Evolutionary conservation across 1,284 basidiomycete genomes (phyloP).

Genomic region (Leccinum pachyderme): DNA sequence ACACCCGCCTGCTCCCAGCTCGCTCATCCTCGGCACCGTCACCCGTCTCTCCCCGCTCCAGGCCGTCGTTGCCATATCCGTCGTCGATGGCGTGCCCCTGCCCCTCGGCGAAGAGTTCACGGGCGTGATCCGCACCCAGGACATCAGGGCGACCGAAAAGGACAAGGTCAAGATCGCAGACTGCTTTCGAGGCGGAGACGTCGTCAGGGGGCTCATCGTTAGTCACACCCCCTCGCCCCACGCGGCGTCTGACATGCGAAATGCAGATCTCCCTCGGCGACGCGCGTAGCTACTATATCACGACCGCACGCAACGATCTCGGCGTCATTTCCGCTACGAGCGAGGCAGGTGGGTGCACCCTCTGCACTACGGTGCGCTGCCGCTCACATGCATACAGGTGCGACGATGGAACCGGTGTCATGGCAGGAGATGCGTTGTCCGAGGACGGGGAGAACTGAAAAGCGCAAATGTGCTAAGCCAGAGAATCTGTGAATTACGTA

Average conservation of each 20-base stretch:
- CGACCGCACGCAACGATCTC: conserved; percentile 91
- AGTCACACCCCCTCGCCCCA: conserved; percentile 33
- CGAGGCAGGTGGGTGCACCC: conserved; percentile 47
- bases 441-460: conserved; percentile 77
- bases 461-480: conserved; percentile 89
- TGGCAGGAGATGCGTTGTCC: conserved; percentile 94
- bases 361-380: not conserved
- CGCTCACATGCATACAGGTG: conserved; percentile 44
- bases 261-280: conserved; percentile 88
- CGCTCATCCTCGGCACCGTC: conserved; percentile 76
- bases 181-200: conserved; percentile 95
- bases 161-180: conserved; percentile 92
- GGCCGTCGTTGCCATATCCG: conserved; percentile 84
- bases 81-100: conserved; percentile 88
- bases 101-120: conserved; percentile 91
- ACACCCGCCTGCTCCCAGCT: conserved; percentile 67
- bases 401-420: conserved; percentile 78
- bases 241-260: conserved; percentile 3
- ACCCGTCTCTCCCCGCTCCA: conserved; percentile 87
- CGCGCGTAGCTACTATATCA: conserved; percentile 90
- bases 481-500: conserved; percentile 49
- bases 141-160: conserved; percentile 90
- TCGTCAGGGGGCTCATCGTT: conserved; percentile 90
- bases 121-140: conserved; percentile 89
- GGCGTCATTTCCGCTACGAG: conserved; percentile 89